A percentile compares a stretch with the other conserved stretches of the same genome.
These are phyloP conservation scores for Lecanoromycetidae sp. DNA, from an alignment of 2,329 filamentous ascomycete species.

Conservation along the genomic window DNA sequence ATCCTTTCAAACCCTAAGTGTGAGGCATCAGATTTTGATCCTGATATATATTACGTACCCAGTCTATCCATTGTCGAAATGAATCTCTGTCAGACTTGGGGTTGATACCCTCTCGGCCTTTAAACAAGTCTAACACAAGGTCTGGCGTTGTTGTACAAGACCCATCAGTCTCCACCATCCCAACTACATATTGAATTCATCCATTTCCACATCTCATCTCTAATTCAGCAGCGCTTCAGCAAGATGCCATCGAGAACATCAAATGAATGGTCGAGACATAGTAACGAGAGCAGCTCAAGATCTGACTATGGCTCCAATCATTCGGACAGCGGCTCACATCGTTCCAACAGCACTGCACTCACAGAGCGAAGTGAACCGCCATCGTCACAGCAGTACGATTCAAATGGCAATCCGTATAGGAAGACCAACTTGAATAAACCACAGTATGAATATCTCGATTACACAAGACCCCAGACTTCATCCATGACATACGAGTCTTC, in stretches of 20 bases:
- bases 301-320: constrained; percentile 29
- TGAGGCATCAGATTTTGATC: neutral
- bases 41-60: neutral
- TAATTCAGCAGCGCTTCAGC: neutral
- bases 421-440: neutral
- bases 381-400: constrained; percentile 20
- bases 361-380: constrained; percentile 28
- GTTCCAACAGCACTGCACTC: constrained; percentile 30
- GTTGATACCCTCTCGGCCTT: neutral
- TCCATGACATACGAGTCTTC: constrained; percentile 72
- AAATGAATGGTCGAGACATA: neutral
- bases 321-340: constrained; percentile 27
- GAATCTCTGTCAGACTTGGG: neutral
- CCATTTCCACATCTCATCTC: neutral
- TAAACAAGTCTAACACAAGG: neutral
- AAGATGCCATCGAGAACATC: constrained; percentile 10
- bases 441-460: constrained; percentile 17
- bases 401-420: constrained; percentile 3
- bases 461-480: constrained; percentile 41
- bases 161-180: neutral
- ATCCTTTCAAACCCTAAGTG: too few relatives aligned
- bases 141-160: neutral
- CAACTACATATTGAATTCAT: neutral
- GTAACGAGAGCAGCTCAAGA: constrained; percentile 24
- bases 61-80: neutral